Conservation (phyloP, 306 rosid species). For the Gynostemma pentaphyllum region DNA sequence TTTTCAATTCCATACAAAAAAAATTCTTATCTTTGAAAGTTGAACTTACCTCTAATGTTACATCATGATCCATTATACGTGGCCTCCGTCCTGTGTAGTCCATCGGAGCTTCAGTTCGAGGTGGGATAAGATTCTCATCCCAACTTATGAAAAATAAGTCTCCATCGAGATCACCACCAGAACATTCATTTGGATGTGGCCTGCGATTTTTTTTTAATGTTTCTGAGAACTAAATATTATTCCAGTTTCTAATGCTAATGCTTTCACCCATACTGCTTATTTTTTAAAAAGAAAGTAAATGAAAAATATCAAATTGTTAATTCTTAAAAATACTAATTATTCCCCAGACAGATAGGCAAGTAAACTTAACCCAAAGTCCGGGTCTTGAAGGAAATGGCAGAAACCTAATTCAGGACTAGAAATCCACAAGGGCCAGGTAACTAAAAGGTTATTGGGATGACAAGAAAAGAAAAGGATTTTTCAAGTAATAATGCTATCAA, state of each 20-base stretch:
- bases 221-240: neutral
- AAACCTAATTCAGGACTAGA: neutral
- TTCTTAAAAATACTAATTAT: neutral
- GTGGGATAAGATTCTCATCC: constrained; percentile 63
- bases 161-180: constrained; percentile 97
- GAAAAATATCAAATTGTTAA: neutral
- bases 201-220: constrained; percentile 24
- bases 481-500: neutral
- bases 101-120: constrained; percentile 54
- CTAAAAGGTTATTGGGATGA: neutral
- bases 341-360: too few species aligned
- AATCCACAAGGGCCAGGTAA: too few species aligned
- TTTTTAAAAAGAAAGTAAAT: neutral
- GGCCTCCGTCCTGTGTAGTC: constrained; percentile 82
- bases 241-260: neutral
- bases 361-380: neutral
- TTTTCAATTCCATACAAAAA: neutral
- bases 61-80: constrained; percentile 69
- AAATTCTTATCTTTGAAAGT: neutral
- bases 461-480: neutral
- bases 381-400: too few species aligned
- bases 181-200: constrained; percentile 98
- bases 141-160: constrained; percentile 83
- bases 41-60: constrained; percentile 56
- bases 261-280: neutral